Percentiles rank a stretch among this genome's conserved stretches.
Conservation (phyloP, 2,329 filamentous ascomycete species). For the Phyllosticta capitalensis region DNA sequence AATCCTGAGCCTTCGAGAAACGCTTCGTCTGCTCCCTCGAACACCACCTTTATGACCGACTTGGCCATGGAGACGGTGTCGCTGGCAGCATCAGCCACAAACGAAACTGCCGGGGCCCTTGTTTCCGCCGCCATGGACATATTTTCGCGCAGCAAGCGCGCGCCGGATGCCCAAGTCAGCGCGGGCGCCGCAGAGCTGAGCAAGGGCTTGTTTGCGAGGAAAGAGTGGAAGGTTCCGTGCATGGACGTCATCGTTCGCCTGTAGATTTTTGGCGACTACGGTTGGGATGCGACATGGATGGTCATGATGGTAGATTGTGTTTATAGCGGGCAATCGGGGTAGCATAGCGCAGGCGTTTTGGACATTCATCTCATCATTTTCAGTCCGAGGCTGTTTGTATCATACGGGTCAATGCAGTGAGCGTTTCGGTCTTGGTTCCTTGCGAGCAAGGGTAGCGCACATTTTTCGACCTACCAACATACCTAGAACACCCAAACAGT, state of each 20-base stretch:
- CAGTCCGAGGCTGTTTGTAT: not conserved
- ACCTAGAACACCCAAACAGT: not conserved
- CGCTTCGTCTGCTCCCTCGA: slow-evolving; percentile 15
- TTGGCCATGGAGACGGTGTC: slow-evolving; percentile 26
- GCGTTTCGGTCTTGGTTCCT: not conserved
- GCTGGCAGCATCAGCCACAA: slow-evolving; percentile 40
- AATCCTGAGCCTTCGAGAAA: slow-evolving; percentile 1
- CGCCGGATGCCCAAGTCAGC: slow-evolving; percentile 12
- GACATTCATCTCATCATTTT: not conserved
- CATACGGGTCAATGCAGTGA: not conserved
- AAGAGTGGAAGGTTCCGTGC: slow-evolving; percentile 86
- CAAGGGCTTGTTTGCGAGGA: slow-evolving; percentile 66
- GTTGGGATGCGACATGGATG: not conserved
- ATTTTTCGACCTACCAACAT: not conserved
- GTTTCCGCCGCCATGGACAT: slow-evolving; percentile 59
- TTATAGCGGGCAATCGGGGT: not conserved
- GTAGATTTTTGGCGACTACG: slow-evolving; percentile 25
- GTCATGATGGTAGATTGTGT: not conserved
- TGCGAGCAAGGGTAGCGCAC: not conserved
- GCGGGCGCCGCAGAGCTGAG: not conserved
- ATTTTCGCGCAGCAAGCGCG: slow-evolving; percentile 29
- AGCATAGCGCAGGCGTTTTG: slow-evolving; percentile 10
- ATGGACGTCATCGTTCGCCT: slow-evolving; percentile 79
- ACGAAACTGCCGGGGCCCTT: slow-evolving; percentile 60
- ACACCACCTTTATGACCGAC: slow-evolving; percentile 18